Conservation (phyloP, 1,139 yeast genomes). For the Pichia cactophila region DNA sequence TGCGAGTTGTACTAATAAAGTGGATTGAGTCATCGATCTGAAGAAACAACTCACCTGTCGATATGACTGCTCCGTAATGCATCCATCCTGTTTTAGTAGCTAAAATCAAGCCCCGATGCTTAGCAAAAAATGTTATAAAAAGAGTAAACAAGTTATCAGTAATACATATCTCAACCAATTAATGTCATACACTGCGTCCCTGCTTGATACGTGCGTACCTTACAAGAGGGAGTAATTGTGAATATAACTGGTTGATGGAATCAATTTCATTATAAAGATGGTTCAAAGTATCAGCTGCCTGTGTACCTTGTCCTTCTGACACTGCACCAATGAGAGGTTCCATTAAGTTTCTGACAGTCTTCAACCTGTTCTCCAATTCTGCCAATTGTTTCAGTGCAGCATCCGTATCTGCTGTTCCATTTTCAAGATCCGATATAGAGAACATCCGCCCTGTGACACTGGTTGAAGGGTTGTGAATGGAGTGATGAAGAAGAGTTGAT, state of each 20-base stretch:
- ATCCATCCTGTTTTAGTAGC: no score
- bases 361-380: slow-evolving; percentile 15
- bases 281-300: slow-evolving; percentile 21
- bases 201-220: not conserved
- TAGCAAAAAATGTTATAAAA: not conserved
- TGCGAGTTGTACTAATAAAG: no score
- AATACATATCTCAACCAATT: not conserved
- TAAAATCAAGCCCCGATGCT: no score
- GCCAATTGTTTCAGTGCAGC: slow-evolving; percentile 30
- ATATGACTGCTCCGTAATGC: no score
- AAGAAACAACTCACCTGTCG: no score
- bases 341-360: slow-evolving; percentile 6
- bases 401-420: slow-evolving; percentile 29
- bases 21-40: no score
- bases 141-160: not conserved
- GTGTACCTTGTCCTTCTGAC: slow-evolving; percentile 39
- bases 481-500: no score
- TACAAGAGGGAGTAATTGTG: not conserved
- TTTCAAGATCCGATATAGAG: slow-evolving; percentile 29
- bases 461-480: not conserved
- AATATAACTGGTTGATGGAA: not conserved
- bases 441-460: slow-evolving; percentile 13
- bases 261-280: slow-evolving; percentile 3
- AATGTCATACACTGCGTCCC: not conserved
- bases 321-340: slow-evolving; percentile 41